A percentile compares a stretch with the other conserved stretches of the same genome.
Conservation (phyloP, 805 yeast species). For the Lachancea mirantina region DNA sequence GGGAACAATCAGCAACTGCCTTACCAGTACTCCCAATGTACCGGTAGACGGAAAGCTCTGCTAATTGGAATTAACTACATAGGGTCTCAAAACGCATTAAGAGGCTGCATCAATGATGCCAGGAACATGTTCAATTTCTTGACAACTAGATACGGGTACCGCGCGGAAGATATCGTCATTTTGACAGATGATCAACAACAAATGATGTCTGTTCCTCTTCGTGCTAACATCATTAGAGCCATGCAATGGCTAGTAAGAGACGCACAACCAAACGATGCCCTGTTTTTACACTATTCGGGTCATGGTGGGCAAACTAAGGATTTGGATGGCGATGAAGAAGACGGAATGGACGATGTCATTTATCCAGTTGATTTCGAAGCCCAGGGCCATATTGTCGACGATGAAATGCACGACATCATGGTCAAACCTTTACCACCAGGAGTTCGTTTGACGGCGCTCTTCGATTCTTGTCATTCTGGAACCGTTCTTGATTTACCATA, state of each 20-base stretch:
- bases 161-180: slow-evolving; percentile 49
- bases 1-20: slow-evolving; percentile 19
- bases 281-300: slow-evolving; percentile 80
- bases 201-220: slow-evolving; percentile 49
- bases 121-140: slow-evolving; percentile 44
- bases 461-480: slow-evolving; percentile 85
- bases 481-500: slow-evolving; percentile 76
- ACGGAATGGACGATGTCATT: slow-evolving; percentile 64
- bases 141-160: slow-evolving; percentile 39
- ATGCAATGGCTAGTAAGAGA: slow-evolving; percentile 74
- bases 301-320: slow-evolving; percentile 77
- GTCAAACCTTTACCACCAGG: slow-evolving; percentile 67
- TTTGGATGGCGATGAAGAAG: slow-evolving; percentile 65
- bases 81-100: slow-evolving; percentile 51
- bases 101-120: slow-evolving; percentile 80
- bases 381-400: slow-evolving; percentile 67
- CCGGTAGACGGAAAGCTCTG: slow-evolving; percentile 68
- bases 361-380: slow-evolving; percentile 67
- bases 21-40: slow-evolving; percentile 60
- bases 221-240: slow-evolving; percentile 64
- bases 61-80: slow-evolving; percentile 73
- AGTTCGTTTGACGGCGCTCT: slow-evolving; percentile 68
- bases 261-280: slow-evolving; percentile 69
- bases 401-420: slow-evolving; percentile 62
- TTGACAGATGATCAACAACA: slow-evolving; percentile 50